These are phyloP conservation scores for Proliferodiscus dingleyae DNA, from an alignment of 2,329 filamentous ascomycete genomes.

Conservation along the genomic window DNA sequence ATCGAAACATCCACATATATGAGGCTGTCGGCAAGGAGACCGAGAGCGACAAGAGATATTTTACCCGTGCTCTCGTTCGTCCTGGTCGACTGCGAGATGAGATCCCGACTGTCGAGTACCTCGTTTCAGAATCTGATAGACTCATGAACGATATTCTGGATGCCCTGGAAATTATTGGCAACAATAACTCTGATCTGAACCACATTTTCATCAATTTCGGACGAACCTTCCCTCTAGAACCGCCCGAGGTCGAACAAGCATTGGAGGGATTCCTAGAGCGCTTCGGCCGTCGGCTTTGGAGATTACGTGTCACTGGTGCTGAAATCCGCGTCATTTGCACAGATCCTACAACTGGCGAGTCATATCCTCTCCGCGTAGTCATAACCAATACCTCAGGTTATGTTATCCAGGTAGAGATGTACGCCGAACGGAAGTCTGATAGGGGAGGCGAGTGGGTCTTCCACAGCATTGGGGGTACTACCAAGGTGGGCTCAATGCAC, in stretches of 20 bases:
- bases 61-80: slow-evolving; percentile 91
- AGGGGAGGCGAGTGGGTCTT: slow-evolving; percentile 94
- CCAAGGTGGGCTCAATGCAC: slow-evolving; percentile 93
- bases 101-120: slow-evolving; percentile 96
- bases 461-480: slow-evolving; percentile 93
- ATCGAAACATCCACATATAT: slow-evolving; percentile 98
- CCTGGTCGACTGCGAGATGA: slow-evolving; percentile 92
- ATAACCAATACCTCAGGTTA: slow-evolving; percentile 99
- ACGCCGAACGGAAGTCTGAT: slow-evolving; percentile 95
- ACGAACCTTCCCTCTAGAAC: slow-evolving; percentile 87
- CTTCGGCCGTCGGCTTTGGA: slow-evolving; percentile 91
- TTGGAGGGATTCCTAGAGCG: slow-evolving; percentile 94
- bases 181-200: slow-evolving; percentile 98
- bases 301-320: slow-evolving; percentile 91
- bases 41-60: slow-evolving; percentile 97
- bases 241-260: slow-evolving; percentile 85
- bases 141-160: slow-evolving; percentile 98
- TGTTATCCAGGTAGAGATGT: slow-evolving; percentile 95
- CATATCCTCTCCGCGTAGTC: slow-evolving; percentile 89
- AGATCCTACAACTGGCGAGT: slow-evolving; percentile 74
- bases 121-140: slow-evolving; percentile 94
- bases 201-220: slow-evolving; percentile 99
- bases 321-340: slow-evolving; percentile 99
- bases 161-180: slow-evolving; percentile 95
- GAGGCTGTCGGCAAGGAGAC: slow-evolving; percentile 92